Conservation (phyloP, 139 green algal genomes). For the Micractinium conductrix region DNA sequence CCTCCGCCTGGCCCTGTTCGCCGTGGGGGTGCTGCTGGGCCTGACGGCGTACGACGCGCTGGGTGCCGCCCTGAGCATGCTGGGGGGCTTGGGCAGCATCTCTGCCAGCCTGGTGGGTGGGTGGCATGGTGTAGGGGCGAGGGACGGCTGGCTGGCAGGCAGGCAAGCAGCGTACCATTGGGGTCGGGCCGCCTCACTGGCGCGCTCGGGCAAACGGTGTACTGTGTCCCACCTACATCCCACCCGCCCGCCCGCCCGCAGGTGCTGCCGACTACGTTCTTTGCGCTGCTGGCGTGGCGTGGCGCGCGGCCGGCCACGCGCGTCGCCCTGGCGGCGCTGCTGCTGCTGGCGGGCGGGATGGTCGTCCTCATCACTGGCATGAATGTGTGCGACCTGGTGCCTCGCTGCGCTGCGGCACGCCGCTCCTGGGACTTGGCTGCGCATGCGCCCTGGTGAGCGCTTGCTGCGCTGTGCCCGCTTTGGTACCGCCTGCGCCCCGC, state of each 20-base stretch:
- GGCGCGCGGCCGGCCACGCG: not conserved
- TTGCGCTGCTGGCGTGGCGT: slow-evolving; percentile 42
- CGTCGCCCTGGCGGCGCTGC: slow-evolving; percentile 15
- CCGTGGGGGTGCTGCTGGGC: not conserved
- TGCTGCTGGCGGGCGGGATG: slow-evolving; percentile 35
- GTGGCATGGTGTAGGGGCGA: no score
- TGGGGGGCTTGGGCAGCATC: slow-evolving; percentile 56
- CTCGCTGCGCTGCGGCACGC: not conserved
- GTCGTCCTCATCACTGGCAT: slow-evolving; percentile 39
- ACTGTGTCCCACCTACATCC: no score
- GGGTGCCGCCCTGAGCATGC: slow-evolving; percentile 26
- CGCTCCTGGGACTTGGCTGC: not conserved
- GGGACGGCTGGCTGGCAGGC: no score
- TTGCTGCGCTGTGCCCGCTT: not conserved
- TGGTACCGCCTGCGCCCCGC: no score
- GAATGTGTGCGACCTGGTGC: slow-evolving; percentile 36
- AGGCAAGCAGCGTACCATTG: no score
- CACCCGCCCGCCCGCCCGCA: slow-evolving; percentile 53
- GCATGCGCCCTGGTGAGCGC: no score
- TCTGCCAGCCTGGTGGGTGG: no score
- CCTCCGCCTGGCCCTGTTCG: slow-evolving; percentile 17
- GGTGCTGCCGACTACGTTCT: slow-evolving; percentile 57
- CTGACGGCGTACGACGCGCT: not conserved
- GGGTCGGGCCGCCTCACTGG: no score
- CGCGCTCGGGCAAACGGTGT: no score